Conservation (phyloP, 768 basidiomycete genomes). For the Leccinellum luteum region DNA sequence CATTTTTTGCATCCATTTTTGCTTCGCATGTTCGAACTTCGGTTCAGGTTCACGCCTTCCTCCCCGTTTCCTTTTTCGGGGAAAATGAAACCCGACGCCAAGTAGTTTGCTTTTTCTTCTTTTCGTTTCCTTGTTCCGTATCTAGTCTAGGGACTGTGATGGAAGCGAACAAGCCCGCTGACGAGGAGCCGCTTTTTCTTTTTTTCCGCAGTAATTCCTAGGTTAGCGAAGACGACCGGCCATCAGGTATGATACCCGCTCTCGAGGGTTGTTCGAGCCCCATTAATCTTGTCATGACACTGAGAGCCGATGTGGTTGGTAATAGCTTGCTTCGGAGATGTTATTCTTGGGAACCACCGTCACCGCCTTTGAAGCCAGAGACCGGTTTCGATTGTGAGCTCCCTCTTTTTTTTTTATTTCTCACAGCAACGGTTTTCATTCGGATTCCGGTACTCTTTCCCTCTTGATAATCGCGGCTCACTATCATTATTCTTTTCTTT, state of each 20-base stretch:
- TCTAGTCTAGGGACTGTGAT: background rate
- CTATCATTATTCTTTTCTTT: too few relatives aligned
- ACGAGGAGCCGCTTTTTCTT: constrained; percentile 1
- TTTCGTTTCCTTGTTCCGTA: background rate
- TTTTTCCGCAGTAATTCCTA: constrained; percentile 55
- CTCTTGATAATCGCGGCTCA: too few relatives aligned
- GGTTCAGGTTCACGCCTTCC: background rate
- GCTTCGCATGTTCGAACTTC: background rate
- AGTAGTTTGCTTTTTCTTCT: too few relatives aligned
- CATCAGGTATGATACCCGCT: constrained; percentile 59
- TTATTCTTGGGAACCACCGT: too few relatives aligned
- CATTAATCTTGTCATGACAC: constrained; percentile 4
- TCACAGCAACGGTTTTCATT: too few relatives aligned
- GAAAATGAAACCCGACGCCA: background rate
- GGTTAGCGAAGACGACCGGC: constrained; percentile 61
- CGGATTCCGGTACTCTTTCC: too few relatives aligned
- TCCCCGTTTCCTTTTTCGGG: too few relatives aligned
- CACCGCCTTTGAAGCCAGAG: too few relatives aligned
- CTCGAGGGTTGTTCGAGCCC: constrained; percentile 6
- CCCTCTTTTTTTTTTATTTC: too few relatives aligned
- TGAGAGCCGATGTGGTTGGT: too few relatives aligned
- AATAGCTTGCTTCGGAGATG: too few relatives aligned
- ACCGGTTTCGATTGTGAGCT: too few relatives aligned
- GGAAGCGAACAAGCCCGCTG: constrained; percentile 9
- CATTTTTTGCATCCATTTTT: background rate